Evolutionary conservation across 768 basidiomycete species (phyloP).

Genomic region (Postia placenta): DNA sequence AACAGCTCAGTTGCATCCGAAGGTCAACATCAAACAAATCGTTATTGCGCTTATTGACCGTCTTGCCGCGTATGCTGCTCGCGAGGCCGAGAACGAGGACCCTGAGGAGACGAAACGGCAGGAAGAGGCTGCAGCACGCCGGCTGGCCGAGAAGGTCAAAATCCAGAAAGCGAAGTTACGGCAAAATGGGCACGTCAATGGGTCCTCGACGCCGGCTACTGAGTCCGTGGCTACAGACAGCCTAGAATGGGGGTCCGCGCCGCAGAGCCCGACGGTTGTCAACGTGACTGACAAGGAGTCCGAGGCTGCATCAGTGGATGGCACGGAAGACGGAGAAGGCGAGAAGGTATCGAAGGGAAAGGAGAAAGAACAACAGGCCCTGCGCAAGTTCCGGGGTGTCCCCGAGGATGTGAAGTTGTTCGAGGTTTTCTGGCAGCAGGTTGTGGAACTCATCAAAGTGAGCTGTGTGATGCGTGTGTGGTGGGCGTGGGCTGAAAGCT

Average conservation of each 20-base stretch:
- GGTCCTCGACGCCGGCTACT: constrained; percentile 7
- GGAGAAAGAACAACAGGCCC: constrained; percentile 42
- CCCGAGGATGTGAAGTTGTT: constrained; percentile 94
- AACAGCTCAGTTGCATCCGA: constrained; percentile 93
- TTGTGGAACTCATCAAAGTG: constrained; percentile 96
- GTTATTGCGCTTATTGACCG: constrained; percentile 97
- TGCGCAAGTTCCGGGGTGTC: constrained; percentile 88
- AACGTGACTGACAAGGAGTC: constrained; percentile 11
- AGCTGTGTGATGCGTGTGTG: constrained; percentile 13
- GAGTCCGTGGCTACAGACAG: constrained; percentile 15
- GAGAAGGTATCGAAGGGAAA: constrained; percentile 47
- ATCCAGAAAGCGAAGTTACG: constrained; percentile 59
- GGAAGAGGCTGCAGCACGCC: constrained; percentile 87
- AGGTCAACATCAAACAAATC: constrained; percentile 98
- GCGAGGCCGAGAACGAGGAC: constrained; percentile 95
- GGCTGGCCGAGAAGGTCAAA: constrained; percentile 84
- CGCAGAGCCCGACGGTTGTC: constrained; percentile 21
- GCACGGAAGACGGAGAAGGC: constrained; percentile 16
- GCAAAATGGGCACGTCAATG: constrained; percentile 33
- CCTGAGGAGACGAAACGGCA: constrained; percentile 91
- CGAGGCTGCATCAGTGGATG: constrained; percentile 8
- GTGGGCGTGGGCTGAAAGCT: constrained; percentile 4
- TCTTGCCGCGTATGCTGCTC: constrained; percentile 90
- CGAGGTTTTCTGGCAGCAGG: constrained; percentile 98
- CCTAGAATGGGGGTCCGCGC: constrained; percentile 22